Evolutionary conservation across 148 eudicot species (phyloP).

Genomic region (Pouteria glomerata): DNA sequence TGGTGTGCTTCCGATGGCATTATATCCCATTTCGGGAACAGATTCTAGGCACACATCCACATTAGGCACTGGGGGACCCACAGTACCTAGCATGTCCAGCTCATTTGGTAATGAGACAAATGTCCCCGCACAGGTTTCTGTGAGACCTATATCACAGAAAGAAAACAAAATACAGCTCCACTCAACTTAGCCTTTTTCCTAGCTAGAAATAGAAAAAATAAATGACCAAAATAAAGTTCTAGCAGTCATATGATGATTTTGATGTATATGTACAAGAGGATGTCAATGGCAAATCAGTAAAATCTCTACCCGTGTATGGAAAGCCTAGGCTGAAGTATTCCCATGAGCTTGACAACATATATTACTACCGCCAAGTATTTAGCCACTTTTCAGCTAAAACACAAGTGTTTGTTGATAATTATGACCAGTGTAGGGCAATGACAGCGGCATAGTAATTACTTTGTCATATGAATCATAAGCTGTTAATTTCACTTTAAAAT

Average conservation of each 20-base stretch:
- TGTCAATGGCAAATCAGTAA: neutral
- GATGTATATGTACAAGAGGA: neutral
- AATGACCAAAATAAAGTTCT: neutral
- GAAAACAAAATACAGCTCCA: neutral
- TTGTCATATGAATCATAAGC: too few relatives aligned
- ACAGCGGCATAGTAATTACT: too few relatives aligned
- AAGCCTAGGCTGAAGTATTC: neutral
- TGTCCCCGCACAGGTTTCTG: conserved; percentile 94
- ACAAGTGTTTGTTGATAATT: neutral
- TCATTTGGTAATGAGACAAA: conserved; percentile 84
- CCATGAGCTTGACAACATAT: neutral
- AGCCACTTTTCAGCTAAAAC: neutral
- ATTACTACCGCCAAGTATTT: neutral
- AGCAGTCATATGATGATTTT: too few relatives aligned
- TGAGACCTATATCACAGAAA: conserved; percentile 50
- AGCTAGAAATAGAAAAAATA: neutral
- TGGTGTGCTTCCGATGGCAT: conserved; percentile 69
- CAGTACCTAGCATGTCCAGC: conserved; percentile 79
- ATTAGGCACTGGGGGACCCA: conserved; percentile 91
- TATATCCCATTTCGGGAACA: conserved; percentile 94
- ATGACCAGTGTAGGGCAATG: neutral
- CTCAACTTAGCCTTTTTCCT: too few relatives aligned
- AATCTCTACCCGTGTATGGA: neutral
- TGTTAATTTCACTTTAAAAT: too few relatives aligned
- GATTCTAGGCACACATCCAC: conserved; percentile 85